A percentile compares a stretch with the other conserved stretches of the same genome.
These are phyloP conservation scores for Alloteropsis angusta DNA, from an alignment of 202 grass and related monocot species.

Conservation along the genomic window DNA sequence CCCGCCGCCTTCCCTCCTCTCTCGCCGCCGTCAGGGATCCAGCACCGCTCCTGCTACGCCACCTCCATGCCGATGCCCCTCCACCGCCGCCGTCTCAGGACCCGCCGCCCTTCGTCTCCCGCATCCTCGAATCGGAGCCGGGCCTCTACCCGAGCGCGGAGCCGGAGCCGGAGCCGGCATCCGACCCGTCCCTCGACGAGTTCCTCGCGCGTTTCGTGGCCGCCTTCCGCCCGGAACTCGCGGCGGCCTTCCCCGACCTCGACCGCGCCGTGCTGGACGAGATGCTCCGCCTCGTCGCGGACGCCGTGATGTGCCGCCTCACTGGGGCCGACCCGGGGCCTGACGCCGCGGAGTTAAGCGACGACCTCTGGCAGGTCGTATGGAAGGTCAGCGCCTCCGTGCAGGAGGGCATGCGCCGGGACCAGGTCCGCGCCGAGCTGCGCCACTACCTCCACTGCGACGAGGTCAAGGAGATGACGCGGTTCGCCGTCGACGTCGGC, in stretches of 20 bases:
- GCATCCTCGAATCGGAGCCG: conserved; percentile 51
- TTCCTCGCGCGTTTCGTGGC: conserved; percentile 72
- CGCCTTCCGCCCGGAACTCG: conserved; percentile 45
- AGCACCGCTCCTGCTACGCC: neutral
- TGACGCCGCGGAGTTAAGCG: conserved; percentile 45
- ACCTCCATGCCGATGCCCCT: conserved; percentile 16
- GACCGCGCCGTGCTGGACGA: conserved; percentile 49
- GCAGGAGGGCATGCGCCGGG: conserved; percentile 62
- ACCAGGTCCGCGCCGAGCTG: conserved; percentile 68
- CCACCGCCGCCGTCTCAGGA: conserved; percentile 3
- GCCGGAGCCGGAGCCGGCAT: neutral
- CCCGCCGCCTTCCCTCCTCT: conserved; percentile 28
- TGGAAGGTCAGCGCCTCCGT: conserved; percentile 79
- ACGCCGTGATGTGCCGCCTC: conserved; percentile 50
- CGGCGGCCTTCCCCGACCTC: conserved; percentile 46
- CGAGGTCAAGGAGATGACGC: conserved; percentile 92
- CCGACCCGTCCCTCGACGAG: conserved; percentile 48
- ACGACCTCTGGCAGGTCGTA: conserved; percentile 65
- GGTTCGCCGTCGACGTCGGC: conserved; percentile 72
- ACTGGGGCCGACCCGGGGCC: conserved; percentile 8
- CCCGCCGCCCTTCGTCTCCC: conserved; percentile 27
- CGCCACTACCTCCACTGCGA: conserved; percentile 81
- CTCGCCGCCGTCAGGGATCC: conserved; percentile 4
- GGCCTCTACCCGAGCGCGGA: conserved; percentile 17
- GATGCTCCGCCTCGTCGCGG: conserved; percentile 77